Conservation (phyloP, 305 asterid genomes). For the Euphrasia arctica region DNA sequence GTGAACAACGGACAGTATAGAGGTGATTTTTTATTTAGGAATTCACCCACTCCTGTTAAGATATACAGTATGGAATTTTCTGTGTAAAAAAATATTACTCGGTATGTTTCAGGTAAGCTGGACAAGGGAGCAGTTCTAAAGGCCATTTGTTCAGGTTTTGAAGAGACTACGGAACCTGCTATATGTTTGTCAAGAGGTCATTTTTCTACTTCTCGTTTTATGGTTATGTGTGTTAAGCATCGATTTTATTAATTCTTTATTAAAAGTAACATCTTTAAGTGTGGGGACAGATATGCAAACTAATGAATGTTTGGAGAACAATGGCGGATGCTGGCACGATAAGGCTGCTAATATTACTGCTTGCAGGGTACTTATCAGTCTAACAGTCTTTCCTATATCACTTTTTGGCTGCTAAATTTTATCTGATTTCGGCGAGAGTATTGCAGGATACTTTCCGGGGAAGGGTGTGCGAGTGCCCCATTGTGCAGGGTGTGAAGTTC, state of each 20-base stretch:
- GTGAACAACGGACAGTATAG: conserved; percentile 90
- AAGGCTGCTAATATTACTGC: conserved; percentile 72
- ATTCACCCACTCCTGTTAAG: background rate
- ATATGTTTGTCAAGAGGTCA: conserved; percentile 79
- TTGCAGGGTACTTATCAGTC: conserved; percentile 64
- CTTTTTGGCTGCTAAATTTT: conserved; percentile 23
- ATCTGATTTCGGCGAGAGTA: conserved; percentile 23
- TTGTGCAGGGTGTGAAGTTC: conserved; percentile 72
- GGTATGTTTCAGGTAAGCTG: conserved; percentile 75
- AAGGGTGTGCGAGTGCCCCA: conserved; percentile 76
- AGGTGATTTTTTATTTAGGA: conserved; percentile 40
- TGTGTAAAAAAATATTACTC: conserved; percentile 2
- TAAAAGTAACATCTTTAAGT: background rate
- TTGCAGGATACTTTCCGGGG: conserved; percentile 86
- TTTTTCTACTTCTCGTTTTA: conserved; percentile 20
- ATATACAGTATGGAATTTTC: background rate
- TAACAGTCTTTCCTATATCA: background rate
- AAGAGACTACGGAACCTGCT: conserved; percentile 94
- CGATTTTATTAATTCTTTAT: background rate
- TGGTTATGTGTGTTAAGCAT: background rate
- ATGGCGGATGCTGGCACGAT: conserved; percentile 99
- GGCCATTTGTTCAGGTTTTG: conserved; percentile 95
- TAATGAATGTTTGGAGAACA: conserved; percentile 79
- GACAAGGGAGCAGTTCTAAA: conserved; percentile 95
- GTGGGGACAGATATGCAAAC: conserved; percentile 65